Conservation (phyloP, 2,329 filamentous ascomycete genomes). For the Coleophoma crateriformis region DNA sequence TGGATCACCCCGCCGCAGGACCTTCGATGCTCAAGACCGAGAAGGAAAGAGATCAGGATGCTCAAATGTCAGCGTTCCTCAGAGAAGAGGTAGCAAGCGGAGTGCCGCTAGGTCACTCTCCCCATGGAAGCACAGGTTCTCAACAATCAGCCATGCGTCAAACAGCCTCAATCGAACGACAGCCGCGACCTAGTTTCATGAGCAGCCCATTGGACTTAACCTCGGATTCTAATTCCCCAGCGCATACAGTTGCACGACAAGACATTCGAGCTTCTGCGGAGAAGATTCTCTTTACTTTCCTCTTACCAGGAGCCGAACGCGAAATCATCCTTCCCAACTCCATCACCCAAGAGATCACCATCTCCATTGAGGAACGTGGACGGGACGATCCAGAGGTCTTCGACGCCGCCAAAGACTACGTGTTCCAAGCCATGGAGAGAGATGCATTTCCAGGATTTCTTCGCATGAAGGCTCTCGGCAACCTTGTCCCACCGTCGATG, state of each 20-base stretch:
- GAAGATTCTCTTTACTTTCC: conserved; percentile 97
- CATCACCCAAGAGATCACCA: conserved; percentile 81
- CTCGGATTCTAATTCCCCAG: conserved; percentile 76
- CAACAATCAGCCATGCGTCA: conserved; percentile 30
- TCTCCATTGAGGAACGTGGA: conserved; percentile 82
- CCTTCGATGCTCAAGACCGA: conserved; percentile 59
- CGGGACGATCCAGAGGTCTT: conserved; percentile 97
- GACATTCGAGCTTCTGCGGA: conserved; percentile 92
- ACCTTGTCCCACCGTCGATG: conserved; percentile 86
- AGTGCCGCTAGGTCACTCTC: conserved; percentile 46
- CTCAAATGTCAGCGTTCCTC: conserved; percentile 86
- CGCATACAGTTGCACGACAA: conserved; percentile 76
- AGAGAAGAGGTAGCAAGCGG: conserved; percentile 57
- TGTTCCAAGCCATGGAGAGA: conserved; percentile 98
- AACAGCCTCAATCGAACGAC: conserved; percentile 42
- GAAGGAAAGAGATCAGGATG: conserved; percentile 75
- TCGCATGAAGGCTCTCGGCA: conserved; percentile 89
- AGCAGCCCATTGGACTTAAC: conserved; percentile 57
- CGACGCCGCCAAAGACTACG: conserved; percentile 96
- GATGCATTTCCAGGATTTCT: conserved; percentile 98
- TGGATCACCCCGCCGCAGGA: conserved; percentile 52
- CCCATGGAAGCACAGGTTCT: conserved; percentile 34
- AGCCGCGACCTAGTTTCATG: conserved; percentile 47
- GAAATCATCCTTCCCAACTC: conserved; percentile 90
- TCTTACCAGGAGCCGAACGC: conserved; percentile 90